Percentiles rank a stretch among this genome's conserved stretches.
Evolutionary conservation across 768 basidiomycete species (phyloP).

Genomic region (Dacryopinax spathularia): DNA sequence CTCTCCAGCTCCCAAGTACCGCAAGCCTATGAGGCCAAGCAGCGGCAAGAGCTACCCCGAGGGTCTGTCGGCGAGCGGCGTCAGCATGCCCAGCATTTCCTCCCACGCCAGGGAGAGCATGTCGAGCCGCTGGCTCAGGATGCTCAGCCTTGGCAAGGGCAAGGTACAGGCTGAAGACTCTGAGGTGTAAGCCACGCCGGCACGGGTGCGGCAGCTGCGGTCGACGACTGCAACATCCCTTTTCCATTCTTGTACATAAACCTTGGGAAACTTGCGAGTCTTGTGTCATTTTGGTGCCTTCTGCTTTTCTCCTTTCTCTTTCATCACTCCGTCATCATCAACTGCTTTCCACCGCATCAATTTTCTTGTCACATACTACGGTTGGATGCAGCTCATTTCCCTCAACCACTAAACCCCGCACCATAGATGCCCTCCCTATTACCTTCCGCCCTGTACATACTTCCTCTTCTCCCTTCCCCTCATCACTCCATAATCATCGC

Average conservation of each 20-base stretch:
- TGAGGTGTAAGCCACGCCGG: not conserved
- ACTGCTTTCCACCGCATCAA: not conserved
- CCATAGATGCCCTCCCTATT: conserved; percentile 6
- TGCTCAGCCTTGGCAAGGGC: not conserved
- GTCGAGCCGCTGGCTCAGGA: not conserved
- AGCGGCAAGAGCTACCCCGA: conserved; percentile 3
- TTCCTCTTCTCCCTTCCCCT: conserved; percentile 6
- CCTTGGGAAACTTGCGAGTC: conserved; percentile 4
- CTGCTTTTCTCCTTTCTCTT: not conserved
- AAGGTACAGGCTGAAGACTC: not conserved
- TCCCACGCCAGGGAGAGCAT: not conserved
- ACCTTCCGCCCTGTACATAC: conserved; percentile 4
- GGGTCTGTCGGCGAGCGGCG: not conserved
- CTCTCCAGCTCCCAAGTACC: not conserved
- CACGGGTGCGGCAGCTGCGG: not conserved
- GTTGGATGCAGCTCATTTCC: not conserved
- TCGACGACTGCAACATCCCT: not conserved
- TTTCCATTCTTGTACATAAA: not conserved
- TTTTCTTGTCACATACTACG: conserved; percentile 2
- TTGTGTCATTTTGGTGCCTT: not conserved
- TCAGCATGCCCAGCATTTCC: not conserved
- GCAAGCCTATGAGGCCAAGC: not conserved
- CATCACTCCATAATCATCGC: not conserved
- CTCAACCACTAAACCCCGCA: not conserved
- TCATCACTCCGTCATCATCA: not conserved